Percentiles rank a stretch among this genome's conserved stretches.
Conservation (phyloP, 2,329 filamentous ascomycete species). For the Fusarium temperatum region DNA sequence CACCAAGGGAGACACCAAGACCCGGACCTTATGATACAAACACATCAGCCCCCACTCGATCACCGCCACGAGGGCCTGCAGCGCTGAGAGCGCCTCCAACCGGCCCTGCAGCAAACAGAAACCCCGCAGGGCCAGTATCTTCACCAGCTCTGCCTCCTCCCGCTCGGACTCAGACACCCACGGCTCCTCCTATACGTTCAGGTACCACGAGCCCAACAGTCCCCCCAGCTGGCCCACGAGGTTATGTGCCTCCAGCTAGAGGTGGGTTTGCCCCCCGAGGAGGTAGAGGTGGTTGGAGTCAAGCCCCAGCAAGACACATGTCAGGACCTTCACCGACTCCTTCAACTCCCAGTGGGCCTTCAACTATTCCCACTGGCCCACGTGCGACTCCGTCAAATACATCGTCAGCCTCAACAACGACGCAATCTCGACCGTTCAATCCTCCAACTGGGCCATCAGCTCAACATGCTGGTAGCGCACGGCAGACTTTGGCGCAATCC, state of each 20-base stretch:
- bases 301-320: slow-evolving; percentile 46
- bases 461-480: slow-evolving; percentile 49
- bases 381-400: slow-evolving; percentile 47
- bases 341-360: slow-evolving; percentile 51
- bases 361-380: slow-evolving; percentile 60
- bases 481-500: slow-evolving; percentile 61
- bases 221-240: slow-evolving; percentile 64
- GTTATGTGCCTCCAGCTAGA: slow-evolving; percentile 58
- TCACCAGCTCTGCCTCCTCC: slow-evolving; percentile 47
- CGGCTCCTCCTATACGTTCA: slow-evolving; percentile 46
- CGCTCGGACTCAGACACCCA: slow-evolving; percentile 48
- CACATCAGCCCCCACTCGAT: slow-evolving; percentile 46
- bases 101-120: slow-evolving; percentile 51
- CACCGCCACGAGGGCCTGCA: slow-evolving; percentile 65
- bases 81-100: slow-evolving; percentile 62
- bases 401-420: slow-evolving; percentile 51
- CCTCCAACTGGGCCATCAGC: slow-evolving; percentile 64
- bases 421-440: slow-evolving; percentile 61
- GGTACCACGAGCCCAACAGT: slow-evolving; percentile 57
- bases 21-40: slow-evolving; percentile 43
- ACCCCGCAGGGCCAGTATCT: slow-evolving; percentile 49
- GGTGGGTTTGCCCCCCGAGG: slow-evolving; percentile 57
- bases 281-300: slow-evolving; percentile 57
- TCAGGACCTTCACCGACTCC: slow-evolving; percentile 50
- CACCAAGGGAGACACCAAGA: slow-evolving; percentile 43